Conservation (phyloP, 176 grass and related monocot genomes). For the Hordeum marinum region DNA sequence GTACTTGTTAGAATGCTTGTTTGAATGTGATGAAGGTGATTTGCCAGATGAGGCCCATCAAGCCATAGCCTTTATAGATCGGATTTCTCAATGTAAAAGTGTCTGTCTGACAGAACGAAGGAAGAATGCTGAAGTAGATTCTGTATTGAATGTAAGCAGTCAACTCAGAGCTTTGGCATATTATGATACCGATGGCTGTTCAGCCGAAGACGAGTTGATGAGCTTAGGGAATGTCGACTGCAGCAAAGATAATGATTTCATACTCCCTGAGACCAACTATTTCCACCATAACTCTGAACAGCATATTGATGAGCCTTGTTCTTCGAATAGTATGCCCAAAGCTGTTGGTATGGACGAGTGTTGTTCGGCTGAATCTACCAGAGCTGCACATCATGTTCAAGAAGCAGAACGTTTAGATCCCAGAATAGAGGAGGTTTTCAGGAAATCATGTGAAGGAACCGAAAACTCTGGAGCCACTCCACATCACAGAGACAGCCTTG, state of each 20-base stretch:
- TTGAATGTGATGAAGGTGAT: conserved; percentile 28
- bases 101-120: neutral
- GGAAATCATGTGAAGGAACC: neutral
- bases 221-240: neutral
- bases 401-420: neutral
- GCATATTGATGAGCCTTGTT: neutral
- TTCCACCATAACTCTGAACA: neutral
- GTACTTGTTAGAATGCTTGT: conserved; percentile 31
- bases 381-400: neutral
- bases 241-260: conserved; percentile 11
- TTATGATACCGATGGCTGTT: neutral
- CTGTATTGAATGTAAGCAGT: conserved; percentile 31
- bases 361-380: neutral
- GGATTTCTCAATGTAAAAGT: neutral
- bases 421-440: neutral
- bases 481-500: neutral
- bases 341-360: neutral
- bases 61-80: conserved; percentile 11
- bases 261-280: conserved; percentile 4
- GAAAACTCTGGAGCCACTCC: neutral
- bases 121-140: conserved; percentile 6
- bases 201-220: neutral
- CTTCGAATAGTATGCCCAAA: neutral
- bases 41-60: conserved; percentile 13
- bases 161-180: conserved; percentile 9